Evolutionary conservation across 441 rosid genomes (phyloP).

Genomic region (Mallotus japonicus): DNA sequence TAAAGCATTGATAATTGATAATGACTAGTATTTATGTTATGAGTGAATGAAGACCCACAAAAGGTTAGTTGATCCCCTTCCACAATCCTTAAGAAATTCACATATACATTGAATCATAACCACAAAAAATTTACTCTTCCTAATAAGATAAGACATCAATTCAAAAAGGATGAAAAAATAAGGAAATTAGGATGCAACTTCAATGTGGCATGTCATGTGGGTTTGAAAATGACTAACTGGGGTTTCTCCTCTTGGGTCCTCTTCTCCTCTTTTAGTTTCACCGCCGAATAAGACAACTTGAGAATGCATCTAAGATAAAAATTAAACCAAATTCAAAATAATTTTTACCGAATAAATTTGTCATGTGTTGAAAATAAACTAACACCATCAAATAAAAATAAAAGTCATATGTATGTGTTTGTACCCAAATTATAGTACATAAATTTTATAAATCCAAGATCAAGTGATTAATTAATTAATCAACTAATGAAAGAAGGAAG

Average conservation of each 20-base stretch:
- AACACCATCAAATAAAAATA: too few species aligned
- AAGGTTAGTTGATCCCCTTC: neutral
- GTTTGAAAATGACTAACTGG: slow-evolving; percentile 23
- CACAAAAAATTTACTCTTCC: neutral
- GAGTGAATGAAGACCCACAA: slow-evolving; percentile 3
- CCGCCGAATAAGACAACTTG: slow-evolving; percentile 1
- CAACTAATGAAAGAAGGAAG: too few species aligned
- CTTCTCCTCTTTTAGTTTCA: neutral
- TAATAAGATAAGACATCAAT: neutral
- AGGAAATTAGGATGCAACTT: neutral
- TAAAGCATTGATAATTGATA: neutral
- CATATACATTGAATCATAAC: neutral
- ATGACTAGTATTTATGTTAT: neutral
- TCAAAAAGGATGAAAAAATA: neutral
- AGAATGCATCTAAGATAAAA: too few species aligned
- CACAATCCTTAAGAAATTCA: neutral
- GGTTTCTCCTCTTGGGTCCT: slow-evolving; percentile 9
- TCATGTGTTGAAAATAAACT: too few species aligned
- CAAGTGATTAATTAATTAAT: too few species aligned
- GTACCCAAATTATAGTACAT: too few species aligned
- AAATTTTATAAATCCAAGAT: too few species aligned
- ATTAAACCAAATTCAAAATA: too few species aligned
- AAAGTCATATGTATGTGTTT: too few species aligned
- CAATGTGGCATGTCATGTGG: slow-evolving; percentile 6
- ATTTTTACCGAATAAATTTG: too few species aligned